A percentile compares a stretch with the other conserved stretches of the same genome.
phyloP scores from a whole-genome alignment of 108 stramenopile genomes.

The Epipyxis sp. region DNA sequence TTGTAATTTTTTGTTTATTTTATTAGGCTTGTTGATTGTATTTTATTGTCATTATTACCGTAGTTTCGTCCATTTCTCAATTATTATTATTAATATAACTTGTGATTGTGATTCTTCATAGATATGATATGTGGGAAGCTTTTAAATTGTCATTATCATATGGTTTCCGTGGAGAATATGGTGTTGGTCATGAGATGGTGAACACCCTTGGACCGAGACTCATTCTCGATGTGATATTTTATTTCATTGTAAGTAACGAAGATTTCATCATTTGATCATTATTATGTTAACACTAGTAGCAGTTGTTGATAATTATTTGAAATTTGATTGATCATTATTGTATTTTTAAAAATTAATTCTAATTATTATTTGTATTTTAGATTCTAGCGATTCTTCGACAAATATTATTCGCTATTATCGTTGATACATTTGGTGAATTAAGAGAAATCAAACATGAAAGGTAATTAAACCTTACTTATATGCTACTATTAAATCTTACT shows the following conservation, averaged over 20 bases:
- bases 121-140: background rate
- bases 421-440: constrained; percentile 31
- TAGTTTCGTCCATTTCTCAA: background rate
- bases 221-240: constrained; percentile 27
- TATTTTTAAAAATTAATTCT: constrained; percentile 29
- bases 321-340: no score
- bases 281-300: no score
- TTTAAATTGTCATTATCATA: constrained; percentile 25
- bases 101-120: background rate
- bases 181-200: constrained; percentile 25
- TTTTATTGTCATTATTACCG: background rate
- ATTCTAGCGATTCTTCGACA: constrained; percentile 24
- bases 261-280: no score
- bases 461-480: background rate
- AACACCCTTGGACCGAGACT: background rate
- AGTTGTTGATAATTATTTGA: no score
- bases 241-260: constrained; percentile 14
- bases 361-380: background rate
- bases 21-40: no score
- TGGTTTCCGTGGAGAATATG: constrained; percentile 30
- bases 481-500: no score
- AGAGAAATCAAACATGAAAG: constrained; percentile 13
- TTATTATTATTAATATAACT: no score
- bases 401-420: constrained; percentile 28
- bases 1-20: no score